Evolutionary conservation across 1,284 basidiomycete genomes (phyloP).

Genomic region (Tilletiaria anomala): DNA sequence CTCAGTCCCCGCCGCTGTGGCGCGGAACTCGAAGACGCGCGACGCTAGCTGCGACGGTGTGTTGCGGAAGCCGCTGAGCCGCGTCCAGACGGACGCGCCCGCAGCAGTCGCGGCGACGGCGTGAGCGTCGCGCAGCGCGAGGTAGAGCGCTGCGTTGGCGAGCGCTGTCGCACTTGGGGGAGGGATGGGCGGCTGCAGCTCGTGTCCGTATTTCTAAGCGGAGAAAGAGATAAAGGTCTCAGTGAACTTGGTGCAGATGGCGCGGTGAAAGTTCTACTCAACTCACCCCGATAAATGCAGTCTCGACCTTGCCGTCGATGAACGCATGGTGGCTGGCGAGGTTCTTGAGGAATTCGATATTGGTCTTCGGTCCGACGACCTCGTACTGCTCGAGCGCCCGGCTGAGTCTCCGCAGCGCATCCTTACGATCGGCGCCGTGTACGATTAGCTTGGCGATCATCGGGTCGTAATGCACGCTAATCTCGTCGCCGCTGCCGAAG

Average conservation of each 20-base stretch:
- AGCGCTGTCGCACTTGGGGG: slow-evolving; percentile 48
- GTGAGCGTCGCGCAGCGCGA: slow-evolving; percentile 52
- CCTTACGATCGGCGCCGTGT: slow-evolving; percentile 68
- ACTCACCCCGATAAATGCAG: slow-evolving; percentile 69
- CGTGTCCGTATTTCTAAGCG: slow-evolving; percentile 71
- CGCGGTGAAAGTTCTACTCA: neutral
- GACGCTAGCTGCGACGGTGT: too few relatives aligned
- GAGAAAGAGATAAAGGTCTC: too few relatives aligned
- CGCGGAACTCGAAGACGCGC: too few relatives aligned
- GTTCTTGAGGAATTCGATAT: slow-evolving; percentile 69
- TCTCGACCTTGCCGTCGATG: slow-evolving; percentile 68
- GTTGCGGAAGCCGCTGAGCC: neutral
- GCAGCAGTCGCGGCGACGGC: neutral
- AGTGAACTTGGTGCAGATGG: too few relatives aligned
- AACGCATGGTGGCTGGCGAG: slow-evolving; percentile 67
- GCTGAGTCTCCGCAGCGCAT: slow-evolving; percentile 64
- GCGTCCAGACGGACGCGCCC: neutral
- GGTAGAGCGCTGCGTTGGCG: slow-evolving; percentile 58
- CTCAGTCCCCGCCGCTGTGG: too few relatives aligned
- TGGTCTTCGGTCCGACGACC: slow-evolving; percentile 78
- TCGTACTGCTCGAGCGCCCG: slow-evolving; percentile 73
- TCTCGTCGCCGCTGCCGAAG: slow-evolving; percentile 67
- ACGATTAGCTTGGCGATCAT: slow-evolving; percentile 90
- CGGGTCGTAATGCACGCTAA: slow-evolving; percentile 60
- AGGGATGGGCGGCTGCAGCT: slow-evolving; percentile 50